Evolutionary conservation across 2,329 filamentous ascomycete genomes (phyloP).

Genomic region (Aspergillus sp.): DNA sequence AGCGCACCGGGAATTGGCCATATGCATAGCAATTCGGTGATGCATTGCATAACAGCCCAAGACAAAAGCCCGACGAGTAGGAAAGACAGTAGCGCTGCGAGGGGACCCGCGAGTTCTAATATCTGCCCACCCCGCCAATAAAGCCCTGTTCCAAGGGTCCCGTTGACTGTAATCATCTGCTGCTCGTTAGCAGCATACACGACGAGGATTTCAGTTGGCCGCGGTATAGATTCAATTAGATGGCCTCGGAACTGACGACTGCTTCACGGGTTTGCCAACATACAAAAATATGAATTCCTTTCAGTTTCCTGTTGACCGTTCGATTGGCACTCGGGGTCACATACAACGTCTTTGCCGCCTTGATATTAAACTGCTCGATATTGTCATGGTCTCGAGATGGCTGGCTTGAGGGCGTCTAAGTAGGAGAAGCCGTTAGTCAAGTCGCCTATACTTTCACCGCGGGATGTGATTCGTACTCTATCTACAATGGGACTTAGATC

Average conservation of each 20-base stretch:
- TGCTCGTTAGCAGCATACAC: background rate
- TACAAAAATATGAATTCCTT: slow-evolving; percentile 1
- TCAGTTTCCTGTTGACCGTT: background rate
- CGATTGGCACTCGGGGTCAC: background rate
- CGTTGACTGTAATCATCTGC: slow-evolving; percentile 5
- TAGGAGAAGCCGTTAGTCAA: background rate
- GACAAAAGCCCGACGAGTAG: background rate
- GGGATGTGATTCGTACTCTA: background rate
- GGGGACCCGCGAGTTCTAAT: background rate
- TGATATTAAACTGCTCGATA: background rate
- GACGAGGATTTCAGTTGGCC: background rate
- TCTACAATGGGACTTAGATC: background rate
- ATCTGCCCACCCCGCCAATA: slow-evolving; percentile 6
- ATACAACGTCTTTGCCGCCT: background rate
- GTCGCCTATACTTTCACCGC: too few relatives aligned
- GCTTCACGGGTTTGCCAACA: background rate
- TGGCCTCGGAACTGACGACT: too few relatives aligned
- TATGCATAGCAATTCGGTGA: slow-evolving; percentile 4
- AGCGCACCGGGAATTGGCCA: slow-evolving; percentile 3
- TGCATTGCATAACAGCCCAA: slow-evolving; percentile 4
- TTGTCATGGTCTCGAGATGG: background rate
- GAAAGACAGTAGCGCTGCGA: background rate
- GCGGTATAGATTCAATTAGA: too few relatives aligned
- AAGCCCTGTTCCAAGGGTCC: background rate
- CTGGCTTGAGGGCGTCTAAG: background rate